Evolutionary conservation across 352 stramenopile genomes (phyloP).

Genomic region (Lagenidium giganteum): DNA sequence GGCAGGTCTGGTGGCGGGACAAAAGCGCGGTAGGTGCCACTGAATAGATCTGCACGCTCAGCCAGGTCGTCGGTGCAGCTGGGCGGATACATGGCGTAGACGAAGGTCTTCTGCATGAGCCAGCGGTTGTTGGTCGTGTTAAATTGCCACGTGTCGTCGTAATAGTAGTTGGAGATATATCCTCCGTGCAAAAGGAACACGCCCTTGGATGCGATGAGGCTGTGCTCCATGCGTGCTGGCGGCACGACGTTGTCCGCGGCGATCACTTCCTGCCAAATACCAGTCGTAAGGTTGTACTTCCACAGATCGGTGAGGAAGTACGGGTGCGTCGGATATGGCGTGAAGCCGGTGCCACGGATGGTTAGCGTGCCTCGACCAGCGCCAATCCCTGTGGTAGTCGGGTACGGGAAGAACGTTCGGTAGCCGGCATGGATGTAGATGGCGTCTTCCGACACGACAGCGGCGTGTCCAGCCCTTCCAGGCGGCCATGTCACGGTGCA

Average conservation of each 20-base stretch:
- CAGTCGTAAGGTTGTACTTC: slow-evolving; percentile 88
- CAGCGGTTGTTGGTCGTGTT: slow-evolving; percentile 90
- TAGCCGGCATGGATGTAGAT: slow-evolving; percentile 93
- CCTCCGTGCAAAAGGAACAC: slow-evolving; percentile 92
- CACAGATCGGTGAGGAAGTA: slow-evolving; percentile 95
- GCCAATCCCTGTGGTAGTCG: slow-evolving; percentile 80
- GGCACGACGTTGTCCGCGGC: slow-evolving; percentile 22
- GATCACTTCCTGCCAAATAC: slow-evolving; percentile 76
- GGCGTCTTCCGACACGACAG: slow-evolving; percentile 64
- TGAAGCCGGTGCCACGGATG: slow-evolving; percentile 50
- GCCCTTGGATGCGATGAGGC: slow-evolving; percentile 65
- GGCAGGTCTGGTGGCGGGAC: slow-evolving; percentile 18
- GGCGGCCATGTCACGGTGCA: slow-evolving; percentile 88
- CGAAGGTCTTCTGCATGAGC: slow-evolving; percentile 87
- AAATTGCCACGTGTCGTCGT: slow-evolving; percentile 95
- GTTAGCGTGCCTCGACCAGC: slow-evolving; percentile 58
- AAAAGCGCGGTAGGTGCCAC: slow-evolving; percentile 67
- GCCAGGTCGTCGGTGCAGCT: slow-evolving; percentile 90
- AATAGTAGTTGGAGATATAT: slow-evolving; percentile 92
- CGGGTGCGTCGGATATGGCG: slow-evolving; percentile 88
- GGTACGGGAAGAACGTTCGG: slow-evolving; percentile 94
- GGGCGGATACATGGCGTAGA: slow-evolving; percentile 86
- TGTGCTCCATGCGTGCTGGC: slow-evolving; percentile 74
- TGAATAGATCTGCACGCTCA: slow-evolving; percentile 47
- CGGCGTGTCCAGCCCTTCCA: slow-evolving; percentile 80